Base-by-base conservation (phyloP, 2,329 filamentous ascomycete species). In the Fusarium metavorans region DNA sequence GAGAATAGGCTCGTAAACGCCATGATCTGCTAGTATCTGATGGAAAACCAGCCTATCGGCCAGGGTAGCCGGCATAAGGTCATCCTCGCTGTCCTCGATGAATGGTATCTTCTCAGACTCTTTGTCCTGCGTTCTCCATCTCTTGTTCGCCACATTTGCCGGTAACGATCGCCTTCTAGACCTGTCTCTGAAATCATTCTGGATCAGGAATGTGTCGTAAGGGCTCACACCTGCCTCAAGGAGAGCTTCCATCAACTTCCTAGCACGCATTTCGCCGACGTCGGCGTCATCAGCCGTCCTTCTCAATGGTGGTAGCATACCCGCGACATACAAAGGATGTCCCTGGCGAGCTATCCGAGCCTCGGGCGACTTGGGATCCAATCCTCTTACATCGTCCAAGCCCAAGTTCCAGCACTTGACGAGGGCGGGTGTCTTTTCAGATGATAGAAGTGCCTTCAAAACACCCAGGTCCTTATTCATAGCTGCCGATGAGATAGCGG, bases 401-500 rank as follows among this genome's bases (percentile, higher is more conserved):
- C 34, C 54, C 27, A 64, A 39, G 23, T 37, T 59, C 68, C 61
- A 66, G 35, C 62, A 67, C 25, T 20, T 23, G 5, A 11, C 34
- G 11, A 69, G 39, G 13, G 11, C 20, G 4, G 43, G 18, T 8
- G 20, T 34, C 8, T 37, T 54, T 25, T 52, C 48, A 2, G 41
- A n/a, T 6, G 74, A 77, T 18, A 77, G 34, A 4, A 76, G 52
- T 14, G 50, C 57, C 6, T 64, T 54, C 52, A 76, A 30, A 8
- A 68, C 35, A 0, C 18, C 45, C 4, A 41, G 14, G 16, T 56
- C 14, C 8, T 11, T 11, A 14, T 13, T 9, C 10, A 20, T 9
- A 5, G 64, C 32, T 6, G 59, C 74, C n/a, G 58, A 27, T 9
- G 34, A 5, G 2, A 77, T 60, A 1, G 67, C 35, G 4, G 18